Evolutionary conservation across 371 early-diverging fungal genomes (phyloP).

Genomic region (Zancudomyces culisetae): DNA sequence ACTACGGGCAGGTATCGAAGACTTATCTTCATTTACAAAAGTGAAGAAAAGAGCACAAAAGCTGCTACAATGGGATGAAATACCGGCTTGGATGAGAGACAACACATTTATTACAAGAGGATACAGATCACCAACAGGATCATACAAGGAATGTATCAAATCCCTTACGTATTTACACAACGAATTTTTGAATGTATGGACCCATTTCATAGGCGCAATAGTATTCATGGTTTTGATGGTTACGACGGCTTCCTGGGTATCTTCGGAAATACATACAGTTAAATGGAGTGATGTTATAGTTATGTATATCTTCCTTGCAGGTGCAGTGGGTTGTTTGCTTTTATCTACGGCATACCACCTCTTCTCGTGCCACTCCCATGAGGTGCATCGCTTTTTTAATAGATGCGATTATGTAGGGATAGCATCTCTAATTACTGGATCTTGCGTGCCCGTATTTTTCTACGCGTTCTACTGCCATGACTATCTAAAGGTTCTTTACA

Average conservation of each 20-base stretch:
- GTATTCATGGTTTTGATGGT: conserved; percentile 29
- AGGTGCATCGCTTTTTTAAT: conserved; percentile 45
- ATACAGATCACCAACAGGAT: conserved; percentile 58
- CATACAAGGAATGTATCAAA: conserved; percentile 44
- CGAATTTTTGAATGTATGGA: conserved; percentile 75
- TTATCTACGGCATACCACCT: conserved; percentile 67
- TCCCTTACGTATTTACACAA: conserved; percentile 44
- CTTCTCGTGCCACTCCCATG: conserved; percentile 69
- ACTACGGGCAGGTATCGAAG: too few relatives aligned
- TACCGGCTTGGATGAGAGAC: conserved; percentile 58
- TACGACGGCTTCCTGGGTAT: conserved; percentile 45
- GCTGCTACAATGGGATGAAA: conserved; percentile 38
- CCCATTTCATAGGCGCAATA: conserved; percentile 57
- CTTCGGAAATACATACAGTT: conserved; percentile 27
- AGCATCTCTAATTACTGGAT: conserved; percentile 59
- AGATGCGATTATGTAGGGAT: conserved; percentile 89
- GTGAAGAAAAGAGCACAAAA: too few relatives aligned
- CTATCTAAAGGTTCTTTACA: conserved; percentile 36
- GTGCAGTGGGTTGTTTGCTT: conserved; percentile 58
- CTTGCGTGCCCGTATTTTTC: conserved; percentile 51
- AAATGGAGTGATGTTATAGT: conserved; percentile 36
- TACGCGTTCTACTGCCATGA: conserved; percentile 57
- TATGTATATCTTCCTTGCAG: conserved; percentile 43
- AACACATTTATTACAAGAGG: conserved; percentile 51
- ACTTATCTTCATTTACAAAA: too few relatives aligned